A percentile compares a stretch with the other conserved stretches of the same genome.
These are phyloP conservation scores for Leccinum angustisporum DNA, from an alignment of 1,284 basidiomycete species.

Conservation along the genomic window DNA sequence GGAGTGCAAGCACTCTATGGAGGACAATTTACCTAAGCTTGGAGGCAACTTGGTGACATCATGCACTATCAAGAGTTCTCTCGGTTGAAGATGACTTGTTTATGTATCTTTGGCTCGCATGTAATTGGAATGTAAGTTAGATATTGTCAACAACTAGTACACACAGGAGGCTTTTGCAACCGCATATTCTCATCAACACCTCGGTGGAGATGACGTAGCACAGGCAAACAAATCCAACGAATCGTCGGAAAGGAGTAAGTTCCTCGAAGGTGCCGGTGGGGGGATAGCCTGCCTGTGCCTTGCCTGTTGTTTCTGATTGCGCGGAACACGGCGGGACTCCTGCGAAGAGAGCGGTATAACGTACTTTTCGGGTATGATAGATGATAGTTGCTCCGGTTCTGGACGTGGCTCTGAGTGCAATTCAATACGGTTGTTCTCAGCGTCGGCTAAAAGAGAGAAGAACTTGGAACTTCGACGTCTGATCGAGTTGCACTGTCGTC, in stretches of 20 bases:
- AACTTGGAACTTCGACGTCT: conserved; percentile 35
- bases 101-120: background rate
- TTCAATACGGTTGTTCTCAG: conserved; percentile 40
- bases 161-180: background rate
- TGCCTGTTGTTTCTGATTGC: conserved; percentile 17
- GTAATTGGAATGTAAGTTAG: background rate
- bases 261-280: conserved; percentile 12
- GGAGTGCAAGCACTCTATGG: too few species aligned
- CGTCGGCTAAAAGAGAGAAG: conserved; percentile 46
- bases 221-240: conserved; percentile 51
- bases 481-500: conserved; percentile 3
- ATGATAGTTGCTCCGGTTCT: conserved; percentile 7
- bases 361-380: conserved; percentile 19
- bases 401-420: conserved; percentile 33
- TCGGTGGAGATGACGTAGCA: conserved; percentile 31
- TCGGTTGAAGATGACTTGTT: too few species aligned
- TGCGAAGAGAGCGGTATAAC: conserved; percentile 15
- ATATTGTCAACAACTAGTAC: conserved; percentile 7
- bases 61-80: too few species aligned
- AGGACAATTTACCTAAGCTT: too few species aligned
- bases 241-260: conserved; percentile 45
- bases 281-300: conserved; percentile 2
- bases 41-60: too few species aligned
- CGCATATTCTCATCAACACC: conserved; percentile 15
- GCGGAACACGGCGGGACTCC: conserved; percentile 8